Percentiles rank a stretch among this genome's conserved stretches.
Evolutionary conservation across 179 eudicot species (phyloP).

Genomic region (Silene vulgaris): DNA sequence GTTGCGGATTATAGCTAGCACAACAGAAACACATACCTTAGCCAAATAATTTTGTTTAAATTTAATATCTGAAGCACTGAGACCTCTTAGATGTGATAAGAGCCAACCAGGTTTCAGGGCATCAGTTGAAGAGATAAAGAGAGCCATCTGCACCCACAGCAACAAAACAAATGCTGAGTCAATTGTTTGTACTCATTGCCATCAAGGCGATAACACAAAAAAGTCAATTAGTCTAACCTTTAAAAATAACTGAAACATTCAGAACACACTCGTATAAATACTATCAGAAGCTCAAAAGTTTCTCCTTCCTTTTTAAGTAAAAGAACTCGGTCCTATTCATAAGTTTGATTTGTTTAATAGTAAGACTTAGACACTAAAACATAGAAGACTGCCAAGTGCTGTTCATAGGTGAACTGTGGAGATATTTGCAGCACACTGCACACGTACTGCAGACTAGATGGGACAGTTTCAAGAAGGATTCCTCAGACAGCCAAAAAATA

Average conservation of each 20-base stretch:
- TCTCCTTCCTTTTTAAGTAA: neutral
- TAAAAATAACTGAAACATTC: neutral
- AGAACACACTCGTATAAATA: neutral
- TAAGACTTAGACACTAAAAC: neutral
- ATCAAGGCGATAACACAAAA: neutral
- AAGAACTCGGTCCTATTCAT: too few species aligned
- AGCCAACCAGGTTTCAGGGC: conserved; percentile 87
- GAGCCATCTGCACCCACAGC: conserved; percentile 59
- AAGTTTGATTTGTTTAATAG: neutral
- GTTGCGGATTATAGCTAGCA: neutral
- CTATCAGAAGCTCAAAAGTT: neutral
- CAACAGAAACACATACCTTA: conserved; percentile 50
- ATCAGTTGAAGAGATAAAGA: conserved; percentile 82
- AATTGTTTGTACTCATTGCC: neutral
- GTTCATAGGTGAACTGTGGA: neutral
- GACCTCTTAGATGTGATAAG: conserved; percentile 51
- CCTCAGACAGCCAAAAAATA: neutral
- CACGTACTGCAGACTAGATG: neutral
- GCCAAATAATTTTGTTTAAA: conserved; percentile 59
- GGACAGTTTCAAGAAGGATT: neutral
- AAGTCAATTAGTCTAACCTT: neutral
- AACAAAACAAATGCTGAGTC: conserved; percentile 16
- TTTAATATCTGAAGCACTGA: conserved; percentile 50
- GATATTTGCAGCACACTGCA: too few species aligned
- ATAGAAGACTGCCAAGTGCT: neutral